phyloP scores from a whole-genome alignment of 2,329 filamentous ascomycete genomes.

The Lasiodiplodia citricola region DNA sequence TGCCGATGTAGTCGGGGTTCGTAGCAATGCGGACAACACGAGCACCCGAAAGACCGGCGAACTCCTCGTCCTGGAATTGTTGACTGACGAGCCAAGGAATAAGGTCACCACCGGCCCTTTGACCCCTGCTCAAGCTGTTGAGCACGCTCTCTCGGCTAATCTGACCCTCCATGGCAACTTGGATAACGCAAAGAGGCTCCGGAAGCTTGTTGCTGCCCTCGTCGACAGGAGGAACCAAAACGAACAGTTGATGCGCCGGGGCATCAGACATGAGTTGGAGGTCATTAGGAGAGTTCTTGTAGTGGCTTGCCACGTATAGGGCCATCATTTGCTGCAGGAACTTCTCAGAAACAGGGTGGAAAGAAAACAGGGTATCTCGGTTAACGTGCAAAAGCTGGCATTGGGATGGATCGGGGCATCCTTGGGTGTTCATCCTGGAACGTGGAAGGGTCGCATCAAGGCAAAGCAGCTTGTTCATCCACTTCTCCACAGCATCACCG shows the following conservation, averaged over 20 bases:
- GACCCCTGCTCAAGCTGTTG: constrained; percentile 85
- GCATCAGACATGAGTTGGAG: constrained; percentile 99
- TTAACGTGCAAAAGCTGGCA: constrained; percentile 95
- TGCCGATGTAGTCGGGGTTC: constrained; percentile 87
- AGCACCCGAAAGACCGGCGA: constrained; percentile 89
- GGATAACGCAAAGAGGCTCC: constrained; percentile 92
- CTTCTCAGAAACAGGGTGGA: constrained; percentile 94
- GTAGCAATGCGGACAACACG: constrained; percentile 93
- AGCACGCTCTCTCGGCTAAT: constrained; percentile 94
- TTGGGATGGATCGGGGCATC: constrained; percentile 86
- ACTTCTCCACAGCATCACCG: constrained; percentile 91
- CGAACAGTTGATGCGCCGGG: constrained; percentile 93
- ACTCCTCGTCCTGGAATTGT: constrained; percentile 97
- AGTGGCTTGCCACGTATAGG: constrained; percentile 94
- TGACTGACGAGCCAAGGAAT: constrained; percentile 98
- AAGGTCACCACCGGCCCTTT: constrained; percentile 86
- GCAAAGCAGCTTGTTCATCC: constrained; percentile 93
- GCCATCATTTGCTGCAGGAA: constrained; percentile 99
- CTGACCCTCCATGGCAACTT: constrained; percentile 90
- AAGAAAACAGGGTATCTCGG: constrained; percentile 96
- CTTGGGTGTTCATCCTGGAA: constrained; percentile 72
- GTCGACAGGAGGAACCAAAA: constrained; percentile 84
- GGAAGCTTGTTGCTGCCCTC: constrained; percentile 80
- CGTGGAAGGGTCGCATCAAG: constrained; percentile 89
- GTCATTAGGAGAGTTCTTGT: constrained; percentile 98